Evolutionary conservation across 108 stramenopile genomes (phyloP), one percentile per base, ranked within the genome.

Genomic region (Cyclotella cryptica): DNA sequence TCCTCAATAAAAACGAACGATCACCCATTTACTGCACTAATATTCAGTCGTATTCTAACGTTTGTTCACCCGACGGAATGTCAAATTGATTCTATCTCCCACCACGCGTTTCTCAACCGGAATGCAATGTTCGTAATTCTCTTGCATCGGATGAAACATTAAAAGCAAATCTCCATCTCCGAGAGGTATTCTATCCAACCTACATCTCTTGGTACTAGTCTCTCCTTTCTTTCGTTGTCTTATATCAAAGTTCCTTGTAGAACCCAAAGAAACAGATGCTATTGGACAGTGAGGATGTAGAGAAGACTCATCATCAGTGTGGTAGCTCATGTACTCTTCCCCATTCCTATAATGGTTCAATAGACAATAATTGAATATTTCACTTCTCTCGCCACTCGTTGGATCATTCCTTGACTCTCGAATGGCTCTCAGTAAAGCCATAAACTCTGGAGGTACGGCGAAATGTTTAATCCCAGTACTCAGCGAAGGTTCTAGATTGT

Each of bases 101-200:
- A 26, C 52, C 44, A 66, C 71, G 26, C 69, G 69, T 30, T 77
- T 81, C 51, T 81, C 75, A 0, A 77, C 76, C 28, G 80, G 79
- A 41, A 80, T 39, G 35, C 55, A 39, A 69, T 80, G 79, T 52
- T 80, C 79, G 52, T 73, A 80, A 42, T 80, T 14, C 4, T 57
- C 15, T 62, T 80, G 79, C 79, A 80, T 80, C n/a, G 79, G 79
- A 72, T 66, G 71, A 27, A 80, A 69, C 79, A 80, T 80, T 0
- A 80, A 51, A 1, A 80, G 72, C 22, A 80, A 52, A 44, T 80
- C 79, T 0, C 79, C 79, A 69, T 80, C 79, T 1, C 79, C 72
- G 0, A 80, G 54, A 61, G 71, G 55, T 43, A 73, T 62, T 54
- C 79, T 72, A 22, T 65, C 72, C 59, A 73, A n/a, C 46, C 79